Base-by-base conservation (phyloP, 306 rosid species). In the Comarum palustre region DNA sequence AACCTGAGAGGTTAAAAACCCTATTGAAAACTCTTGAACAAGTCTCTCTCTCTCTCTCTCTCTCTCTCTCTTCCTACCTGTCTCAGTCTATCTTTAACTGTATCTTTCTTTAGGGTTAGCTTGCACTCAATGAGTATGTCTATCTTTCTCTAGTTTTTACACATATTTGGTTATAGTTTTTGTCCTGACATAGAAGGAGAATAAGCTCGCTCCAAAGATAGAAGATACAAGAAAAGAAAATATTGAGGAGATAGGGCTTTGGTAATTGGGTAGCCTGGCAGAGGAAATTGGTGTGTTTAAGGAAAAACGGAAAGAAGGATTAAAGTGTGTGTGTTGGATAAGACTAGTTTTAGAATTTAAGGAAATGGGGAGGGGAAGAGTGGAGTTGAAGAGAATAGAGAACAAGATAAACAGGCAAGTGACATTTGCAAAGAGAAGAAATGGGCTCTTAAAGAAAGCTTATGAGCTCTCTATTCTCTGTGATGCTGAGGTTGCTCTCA, bases 341-440 rank as follows among this genome's bases (percentile, higher is more conserved):
- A 71, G 84, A 74, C 22, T 54, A 72, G 38, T 47, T 66, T 32
- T 42, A 72, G 19, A 29, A 54, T 34, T 67, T 67, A 73, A 48
- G 77, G 66, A 67, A 62, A 84, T 92, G 97, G 97, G 97, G 46
- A 92, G 97, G 69, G 96, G 96, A 86, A 88, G 97, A 82, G 97
- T 92, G 42, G 97, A 92, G 83, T 74, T 92, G 84, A 92, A 88
- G 87, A 92, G 97, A 82, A 92, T 90, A 85, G 96, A 92, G 92
- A 92, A 92, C 88, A 92, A 92, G 87, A 90, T 92, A 85, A 92
- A 92, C 96, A 92, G 97, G 81, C 97, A 92, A 32, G 97, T 92
- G 0, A 92, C 97, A 4, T 92, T 92, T 77, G 96, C 97, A 32
- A 90, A 92, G 89, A 86, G 97, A 62, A 88, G 97, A 61, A 92